Base-by-base conservation (phyloP, 2,329 filamentous ascomycete genomes). In the Aspergillus clavatus region DNA sequence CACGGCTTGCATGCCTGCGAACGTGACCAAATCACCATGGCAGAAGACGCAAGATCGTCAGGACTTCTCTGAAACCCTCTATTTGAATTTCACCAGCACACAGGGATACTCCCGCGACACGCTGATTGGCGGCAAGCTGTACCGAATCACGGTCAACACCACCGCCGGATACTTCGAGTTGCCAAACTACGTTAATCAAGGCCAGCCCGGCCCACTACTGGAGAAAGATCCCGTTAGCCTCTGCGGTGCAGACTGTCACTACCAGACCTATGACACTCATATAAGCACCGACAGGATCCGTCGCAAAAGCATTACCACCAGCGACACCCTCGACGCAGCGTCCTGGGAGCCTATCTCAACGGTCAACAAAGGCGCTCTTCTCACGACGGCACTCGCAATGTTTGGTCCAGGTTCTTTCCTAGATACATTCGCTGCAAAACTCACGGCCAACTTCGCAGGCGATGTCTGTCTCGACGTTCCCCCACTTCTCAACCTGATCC, bases 161-260 rank as follows among this genome's bases (percentile, higher is more conserved):
- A 65, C 61, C 5, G 54, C 55, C 7, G 63, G 63, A 1, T 64
- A 61, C 31, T 67, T 67, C 41, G 61, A 63, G 49, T 44, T 64
- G 7, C 62, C 62, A 7, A 64, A 57, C 39, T 56, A 61, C 43
- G 47, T 54, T 43, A 66, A 65, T 28, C 46, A 48, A 12, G 45
- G 47, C 3, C 24, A 36, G 21, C 29, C 59, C 1, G 59, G 59
- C 1, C 40, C 46, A 11, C 41, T 57, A 11, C 42, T 55, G 12
- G 47, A 50, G 4, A 40, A 37, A 4, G 48, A 50, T n/a, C 47
- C 50, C 1, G 38, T n/a, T 8, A 24, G 16, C 24, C 26, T 37
- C 11, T 50, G 43, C 33, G 44, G 27, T n/a, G 21, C 41, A 21
- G 26, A 27, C 24, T 46, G 43, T 18, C 27, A 1, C 21, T 23